phyloP scores from a whole-genome alignment of 2,329 filamentous ascomycete genomes.

The Alternaria sp. region DNA sequence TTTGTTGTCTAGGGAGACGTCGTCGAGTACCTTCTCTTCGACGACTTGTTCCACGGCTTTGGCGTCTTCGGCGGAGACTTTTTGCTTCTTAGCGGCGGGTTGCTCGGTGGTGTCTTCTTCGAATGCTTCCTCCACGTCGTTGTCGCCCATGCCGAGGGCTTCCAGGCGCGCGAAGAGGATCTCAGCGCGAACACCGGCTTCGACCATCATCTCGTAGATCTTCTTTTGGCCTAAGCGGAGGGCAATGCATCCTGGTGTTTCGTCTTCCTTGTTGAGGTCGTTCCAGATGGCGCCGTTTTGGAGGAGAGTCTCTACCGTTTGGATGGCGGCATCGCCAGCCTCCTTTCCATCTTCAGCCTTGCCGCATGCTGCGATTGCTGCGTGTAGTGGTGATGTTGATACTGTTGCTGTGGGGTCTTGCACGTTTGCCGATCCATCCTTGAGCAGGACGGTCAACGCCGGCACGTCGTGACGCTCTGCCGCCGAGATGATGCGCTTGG shows the following conservation, averaged over 20 bases:
- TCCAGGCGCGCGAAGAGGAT: slow-evolving; percentile 44
- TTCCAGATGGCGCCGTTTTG: slow-evolving; percentile 50
- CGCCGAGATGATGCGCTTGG: slow-evolving; percentile 46
- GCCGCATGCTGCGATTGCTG: slow-evolving; percentile 42
- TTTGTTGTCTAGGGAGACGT: slow-evolving; percentile 49
- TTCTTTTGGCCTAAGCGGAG: slow-evolving; percentile 41
- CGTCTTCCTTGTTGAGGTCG: slow-evolving; percentile 46
- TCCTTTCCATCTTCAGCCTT: slow-evolving; percentile 39
- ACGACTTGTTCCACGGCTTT: slow-evolving; percentile 32
- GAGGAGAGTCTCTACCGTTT: slow-evolving; percentile 41
- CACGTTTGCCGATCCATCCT: slow-evolving; percentile 46
- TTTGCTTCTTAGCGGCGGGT: slow-evolving; percentile 44
- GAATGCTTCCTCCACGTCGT: slow-evolving; percentile 25
- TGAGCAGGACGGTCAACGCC: slow-evolving; percentile 43
- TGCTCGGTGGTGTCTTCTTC: slow-evolving; percentile 33
- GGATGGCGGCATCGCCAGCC: slow-evolving; percentile 32
- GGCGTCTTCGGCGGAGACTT: slow-evolving; percentile 35
- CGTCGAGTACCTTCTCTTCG: slow-evolving; percentile 37
- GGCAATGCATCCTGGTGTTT: slow-evolving; percentile 48
- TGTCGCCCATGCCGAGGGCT: slow-evolving; percentile 37
- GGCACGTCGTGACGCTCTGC: slow-evolving; percentile 44
- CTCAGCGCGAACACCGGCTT: slow-evolving; percentile 46
- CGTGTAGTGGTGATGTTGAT: slow-evolving; percentile 45
- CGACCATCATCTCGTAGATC: slow-evolving; percentile 47
- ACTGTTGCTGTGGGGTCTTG: slow-evolving; percentile 44